These are phyloP conservation scores for Pichia sp. DNA, from an alignment of 1,139 yeast species.

Conservation along the genomic window DNA sequence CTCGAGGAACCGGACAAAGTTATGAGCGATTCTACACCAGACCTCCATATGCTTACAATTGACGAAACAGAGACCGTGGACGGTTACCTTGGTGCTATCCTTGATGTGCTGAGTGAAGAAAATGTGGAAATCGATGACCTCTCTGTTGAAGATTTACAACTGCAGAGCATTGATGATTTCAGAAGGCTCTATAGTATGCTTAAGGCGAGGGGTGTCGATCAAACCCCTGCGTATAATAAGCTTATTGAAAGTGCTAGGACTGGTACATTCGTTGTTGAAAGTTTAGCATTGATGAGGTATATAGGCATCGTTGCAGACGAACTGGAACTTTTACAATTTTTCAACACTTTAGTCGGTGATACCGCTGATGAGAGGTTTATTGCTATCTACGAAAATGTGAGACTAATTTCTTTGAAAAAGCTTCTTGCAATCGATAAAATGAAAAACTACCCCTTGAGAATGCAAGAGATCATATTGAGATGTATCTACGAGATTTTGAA, in stretches of 20 bases:
- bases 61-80: constrained; percentile 2
- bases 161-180: not conserved
- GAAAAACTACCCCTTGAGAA: not conserved
- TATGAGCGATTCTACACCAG: constrained; percentile 24
- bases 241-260: too few species aligned
- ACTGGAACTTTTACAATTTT: too few species aligned
- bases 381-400: constrained; percentile 2
- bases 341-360: too few species aligned
- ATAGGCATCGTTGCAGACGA: not conserved
- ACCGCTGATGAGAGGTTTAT: too few species aligned
- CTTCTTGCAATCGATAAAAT: not conserved
- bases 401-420: not conserved
- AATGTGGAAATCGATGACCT: not conserved
- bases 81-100: constrained; percentile 7
- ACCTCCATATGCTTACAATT: constrained; percentile 18
- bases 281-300: constrained; percentile 3
- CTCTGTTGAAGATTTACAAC: not conserved
- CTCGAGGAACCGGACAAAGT: too few species aligned
- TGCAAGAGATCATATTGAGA: constrained; percentile 16
- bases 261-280: constrained; percentile 3
- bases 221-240: too few species aligned
- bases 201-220: too few species aligned
- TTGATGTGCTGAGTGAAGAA: constrained; percentile 1
- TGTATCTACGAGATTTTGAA: constrained; percentile 11
- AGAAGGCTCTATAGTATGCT: too few species aligned